Evolutionary conservation across 441 rosid genomes (phyloP), one percentile per base, ranked within the genome.

Genomic region (Eruca vesicaria): DNA sequence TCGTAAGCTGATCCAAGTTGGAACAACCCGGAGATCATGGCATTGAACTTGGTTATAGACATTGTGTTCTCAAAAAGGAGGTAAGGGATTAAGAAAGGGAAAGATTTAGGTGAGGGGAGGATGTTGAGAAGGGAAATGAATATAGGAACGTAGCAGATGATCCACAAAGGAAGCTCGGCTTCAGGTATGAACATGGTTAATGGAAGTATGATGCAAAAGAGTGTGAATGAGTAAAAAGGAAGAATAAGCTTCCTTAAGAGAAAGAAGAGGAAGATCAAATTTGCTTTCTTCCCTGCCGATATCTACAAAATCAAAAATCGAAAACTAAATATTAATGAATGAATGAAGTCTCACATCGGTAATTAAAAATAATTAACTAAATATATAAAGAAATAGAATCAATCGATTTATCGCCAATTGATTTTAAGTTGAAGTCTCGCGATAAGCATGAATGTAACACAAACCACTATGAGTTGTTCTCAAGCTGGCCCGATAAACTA

Each of bases 11-110:
- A 91, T 63, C 98, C 98, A 0, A 94, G 94, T 85, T 91, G 97
- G 62, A 94, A 94, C n/a, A 94, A 69, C 28, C 98, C 98, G 4
- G 98, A 94, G 20, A 94, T 75, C 98, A 90, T 94, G 80, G 98
- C 98, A 3, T 91, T 94, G 91, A 94, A 94, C 75, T 94, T 94
- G 56, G 98, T 93, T 35, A 94, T 96, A 0, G 98, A 94, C 98
- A 94, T 94, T 21, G 97, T 94, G 91, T 91, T 91, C 75, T 93
- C 98, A 3, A 93, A 93, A 50, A 93, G 96, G 6, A 93, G 90
- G 79, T 93, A 93, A 3, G 98, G 97, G 65, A 94, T 86, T 64
- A 94, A 72, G 90, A 94, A 94, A 21, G 98, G 98, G 85, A 90
- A 85, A 11, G 97, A 89, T 83, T 91, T 87, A 12, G 92, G 94